These are phyloP conservation scores for Jaapia argillacea DNA, from an alignment of 768 basidiomycete species.

Conservation along the genomic window DNA sequence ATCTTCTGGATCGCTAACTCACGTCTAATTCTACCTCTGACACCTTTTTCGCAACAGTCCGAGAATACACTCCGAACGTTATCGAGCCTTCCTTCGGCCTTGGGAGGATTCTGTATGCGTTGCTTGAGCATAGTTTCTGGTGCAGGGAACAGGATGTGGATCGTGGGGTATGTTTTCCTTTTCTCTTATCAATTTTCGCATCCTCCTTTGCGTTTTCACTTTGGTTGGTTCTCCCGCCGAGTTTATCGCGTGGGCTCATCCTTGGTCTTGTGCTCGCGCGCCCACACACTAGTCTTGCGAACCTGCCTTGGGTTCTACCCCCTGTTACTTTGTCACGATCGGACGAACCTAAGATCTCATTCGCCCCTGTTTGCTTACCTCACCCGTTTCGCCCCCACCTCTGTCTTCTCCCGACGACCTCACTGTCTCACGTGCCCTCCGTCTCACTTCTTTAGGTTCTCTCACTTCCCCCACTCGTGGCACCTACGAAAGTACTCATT, in stretches of 20 bases:
- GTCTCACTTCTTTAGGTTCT: slow-evolving; percentile 51
- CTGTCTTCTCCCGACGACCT: too few species aligned
- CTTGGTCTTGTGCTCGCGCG: background rate
- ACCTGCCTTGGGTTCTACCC: slow-evolving; percentile 3
- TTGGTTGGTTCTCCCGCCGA: too few species aligned
- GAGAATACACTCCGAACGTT: slow-evolving; percentile 95
- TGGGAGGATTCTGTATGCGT: slow-evolving; percentile 87
- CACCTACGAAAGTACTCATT: slow-evolving; percentile 95
- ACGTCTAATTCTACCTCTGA: too few species aligned
- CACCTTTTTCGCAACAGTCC: too few species aligned
- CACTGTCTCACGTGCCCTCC: too few species aligned
- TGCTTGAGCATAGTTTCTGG: slow-evolving; percentile 97
- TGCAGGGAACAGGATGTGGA: slow-evolving; percentile 85
- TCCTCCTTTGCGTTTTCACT: background rate
- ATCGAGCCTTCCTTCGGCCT: slow-evolving; percentile 98
- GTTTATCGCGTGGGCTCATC: background rate
- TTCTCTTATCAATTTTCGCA: background rate
- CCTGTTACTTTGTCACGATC: too few species aligned
- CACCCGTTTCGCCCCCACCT: too few species aligned
- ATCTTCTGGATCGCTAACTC: too few species aligned
- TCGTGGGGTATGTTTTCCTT: slow-evolving; percentile 58
- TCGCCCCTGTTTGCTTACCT: too few species aligned
- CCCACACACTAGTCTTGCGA: too few species aligned
- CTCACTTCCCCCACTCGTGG: slow-evolving; percentile 81
- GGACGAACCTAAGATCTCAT: too few species aligned